phyloP scores from a whole-genome alignment of 2,329 filamentous ascomycete genomes.

The Colletotrichum sp. region DNA sequence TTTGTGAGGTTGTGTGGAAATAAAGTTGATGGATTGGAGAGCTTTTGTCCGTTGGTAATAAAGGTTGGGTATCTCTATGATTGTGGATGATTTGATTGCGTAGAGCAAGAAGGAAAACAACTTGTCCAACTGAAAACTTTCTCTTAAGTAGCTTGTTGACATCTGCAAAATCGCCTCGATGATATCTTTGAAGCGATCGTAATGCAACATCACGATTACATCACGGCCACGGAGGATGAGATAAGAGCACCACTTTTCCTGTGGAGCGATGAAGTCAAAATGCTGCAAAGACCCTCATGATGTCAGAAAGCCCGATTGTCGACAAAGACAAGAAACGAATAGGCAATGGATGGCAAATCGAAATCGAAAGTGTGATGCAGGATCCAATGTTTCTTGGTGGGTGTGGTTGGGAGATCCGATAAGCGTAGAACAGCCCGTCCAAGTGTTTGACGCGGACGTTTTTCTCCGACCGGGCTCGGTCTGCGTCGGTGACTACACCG shows the following conservation, averaged over 20 bases:
- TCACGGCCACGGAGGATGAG: background rate
- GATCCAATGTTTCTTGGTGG: background rate
- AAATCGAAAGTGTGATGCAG: background rate
- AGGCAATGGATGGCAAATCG: background rate
- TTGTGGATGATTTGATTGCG: background rate
- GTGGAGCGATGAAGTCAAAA: background rate
- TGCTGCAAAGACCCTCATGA: background rate
- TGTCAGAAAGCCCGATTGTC: background rate
- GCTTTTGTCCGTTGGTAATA: background rate
- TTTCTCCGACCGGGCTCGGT: background rate
- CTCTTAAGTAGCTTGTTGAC: background rate
- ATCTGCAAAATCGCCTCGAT: background rate
- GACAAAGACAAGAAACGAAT: background rate
- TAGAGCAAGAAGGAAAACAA: background rate
- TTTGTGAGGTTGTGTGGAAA: slow-evolving; percentile 1
- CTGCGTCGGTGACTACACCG: background rate
- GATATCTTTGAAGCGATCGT: background rate
- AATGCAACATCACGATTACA: slow-evolving; percentile 6
- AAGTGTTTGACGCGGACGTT: background rate
- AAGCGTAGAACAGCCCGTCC: background rate
- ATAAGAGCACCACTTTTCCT: slow-evolving; percentile 12
- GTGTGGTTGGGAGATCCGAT: background rate
- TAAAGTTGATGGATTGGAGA: background rate
- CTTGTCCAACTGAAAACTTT: background rate
- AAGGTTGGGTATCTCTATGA: background rate